phyloP scores from a whole-genome alignment of 768 basidiomycete species.

The Lactarius trivialis region DNA sequence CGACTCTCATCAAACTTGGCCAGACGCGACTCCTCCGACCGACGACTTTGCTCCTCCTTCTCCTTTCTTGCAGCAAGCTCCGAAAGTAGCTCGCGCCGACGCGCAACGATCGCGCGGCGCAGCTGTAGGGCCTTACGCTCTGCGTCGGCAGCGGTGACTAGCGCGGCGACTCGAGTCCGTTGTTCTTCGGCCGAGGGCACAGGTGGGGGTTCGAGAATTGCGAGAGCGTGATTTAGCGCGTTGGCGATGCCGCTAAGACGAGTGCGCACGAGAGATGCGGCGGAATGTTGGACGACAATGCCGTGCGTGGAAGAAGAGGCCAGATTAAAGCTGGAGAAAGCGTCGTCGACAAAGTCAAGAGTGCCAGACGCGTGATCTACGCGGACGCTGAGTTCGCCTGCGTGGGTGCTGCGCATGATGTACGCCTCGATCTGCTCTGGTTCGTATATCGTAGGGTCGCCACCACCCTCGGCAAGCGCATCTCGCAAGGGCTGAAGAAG shows the following conservation, averaged over 20 bases:
- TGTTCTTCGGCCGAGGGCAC: constrained; percentile 49
- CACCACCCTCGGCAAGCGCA: constrained; percentile 40
- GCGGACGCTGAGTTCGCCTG: constrained; percentile 78
- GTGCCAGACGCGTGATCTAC: constrained; percentile 85
- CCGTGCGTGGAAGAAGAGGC: constrained; percentile 32
- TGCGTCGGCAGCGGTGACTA: constrained; percentile 58
- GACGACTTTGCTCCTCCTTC: constrained; percentile 77
- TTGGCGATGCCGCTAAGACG: constrained; percentile 71
- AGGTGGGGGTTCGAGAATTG: constrained; percentile 42
- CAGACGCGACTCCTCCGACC: constrained; percentile 58
- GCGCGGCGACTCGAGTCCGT: constrained; percentile 47
- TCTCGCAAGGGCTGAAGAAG: constrained; percentile 73
- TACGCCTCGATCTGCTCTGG: constrained; percentile 84
- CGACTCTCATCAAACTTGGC: constrained; percentile 67
- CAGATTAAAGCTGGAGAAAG: constrained; percentile 42
- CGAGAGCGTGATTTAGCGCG: constrained; percentile 66
- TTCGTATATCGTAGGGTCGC: constrained; percentile 39
- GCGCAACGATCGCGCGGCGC: constrained; percentile 73
- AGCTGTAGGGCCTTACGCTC: constrained; percentile 75
- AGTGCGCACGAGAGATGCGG: constrained; percentile 66
- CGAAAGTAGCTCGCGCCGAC: constrained; percentile 77
- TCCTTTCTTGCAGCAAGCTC: constrained; percentile 82
- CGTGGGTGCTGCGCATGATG: constrained; percentile 84
- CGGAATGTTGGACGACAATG: constrained; percentile 58
- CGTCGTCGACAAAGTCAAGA: constrained; percentile 78